Base-by-base conservation (phyloP, 306 rosid species). In the Leucaena leucocephala region DNA sequence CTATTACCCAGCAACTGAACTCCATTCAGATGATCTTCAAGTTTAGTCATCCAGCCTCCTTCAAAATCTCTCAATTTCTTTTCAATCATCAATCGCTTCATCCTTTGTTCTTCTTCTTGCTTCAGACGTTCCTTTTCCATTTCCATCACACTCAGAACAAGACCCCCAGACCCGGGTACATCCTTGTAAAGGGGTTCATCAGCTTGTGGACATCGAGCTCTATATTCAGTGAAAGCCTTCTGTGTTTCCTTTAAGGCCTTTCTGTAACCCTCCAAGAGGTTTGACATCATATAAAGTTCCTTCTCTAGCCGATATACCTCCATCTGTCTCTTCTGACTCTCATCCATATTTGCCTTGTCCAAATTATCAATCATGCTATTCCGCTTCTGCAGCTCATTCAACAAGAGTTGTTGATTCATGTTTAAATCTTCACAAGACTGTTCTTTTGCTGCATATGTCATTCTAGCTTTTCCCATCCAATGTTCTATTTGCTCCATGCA, bases 171-270 rank as follows among this genome's bases (percentile, higher is more conserved):
- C 33, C 91, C 96, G 48, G 96, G 86, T 82, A 95, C 98, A 77
- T 95, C 98, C 82, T 82, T 89, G 82, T 93, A 95, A 65, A 95
- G 97, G 16, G 97, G 94, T 52, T 91, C 99, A 74, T 89, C 93
- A 64, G 83, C 88, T 82, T 90, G 86, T 1, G 94, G 91, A 82
- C 78, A 80, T 1, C 68, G 85, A 14, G 80, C 83, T 81, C 98
- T 87, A 71, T 91, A 91, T 58, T 91, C 96, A 70, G 84, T 40
- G 83, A 95, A 93, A 45, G 91, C 78, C 59, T 84, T 93, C 34
- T 80, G 82, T 46, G 94, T 84, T 84, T 88, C 94, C 89, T 87
- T 91, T 76, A 87, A 79, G 76, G 94, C 98, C 83, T 88, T 91
- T 83, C 94, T 86, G 68, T 93, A 95, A 81, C 93, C 97, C 5